Conservation (phyloP, 345 rosid species). For the Limnanthes douglasii region DNA sequence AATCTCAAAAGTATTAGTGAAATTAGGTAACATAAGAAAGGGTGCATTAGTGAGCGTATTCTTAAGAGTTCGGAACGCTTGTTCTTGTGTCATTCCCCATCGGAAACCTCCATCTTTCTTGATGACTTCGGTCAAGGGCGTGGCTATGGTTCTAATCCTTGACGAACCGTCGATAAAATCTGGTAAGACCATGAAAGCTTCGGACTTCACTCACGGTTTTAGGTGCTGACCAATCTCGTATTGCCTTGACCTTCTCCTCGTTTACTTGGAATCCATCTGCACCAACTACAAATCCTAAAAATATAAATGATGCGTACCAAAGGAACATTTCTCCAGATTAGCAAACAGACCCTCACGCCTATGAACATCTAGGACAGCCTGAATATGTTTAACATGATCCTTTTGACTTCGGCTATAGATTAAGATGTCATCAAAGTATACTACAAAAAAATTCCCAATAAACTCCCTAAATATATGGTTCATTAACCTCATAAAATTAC, state of each 20-base stretch:
- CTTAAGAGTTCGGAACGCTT: neutral
- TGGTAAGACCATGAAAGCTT: neutral
- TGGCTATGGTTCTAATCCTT: neutral
- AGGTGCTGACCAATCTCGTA: neutral
- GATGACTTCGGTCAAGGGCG: neutral
- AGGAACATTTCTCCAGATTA: neutral
- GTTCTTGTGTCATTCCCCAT: neutral
- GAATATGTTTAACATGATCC: too few species aligned
- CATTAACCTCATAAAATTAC: too few species aligned
- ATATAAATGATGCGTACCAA: neutral
- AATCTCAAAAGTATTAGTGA: too few species aligned
- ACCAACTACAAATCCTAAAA: neutral
- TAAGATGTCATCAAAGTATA: too few species aligned
- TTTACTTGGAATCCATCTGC: neutral
- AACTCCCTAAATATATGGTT: too few species aligned
- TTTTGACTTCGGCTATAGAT: too few species aligned
- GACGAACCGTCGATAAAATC: neutral
- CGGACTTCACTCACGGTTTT: neutral
- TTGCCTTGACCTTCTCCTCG: neutral
- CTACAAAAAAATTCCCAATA: too few species aligned
- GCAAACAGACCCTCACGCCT: too few species aligned
- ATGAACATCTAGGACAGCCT: too few species aligned
- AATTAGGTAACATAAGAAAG: too few species aligned
- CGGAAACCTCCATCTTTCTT: neutral
- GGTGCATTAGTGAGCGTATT: neutral